Evolutionary conservation across 768 basidiomycete genomes (phyloP), one percentile per base, ranked within the genome.

Genomic region (Trametes meyenii): DNA sequence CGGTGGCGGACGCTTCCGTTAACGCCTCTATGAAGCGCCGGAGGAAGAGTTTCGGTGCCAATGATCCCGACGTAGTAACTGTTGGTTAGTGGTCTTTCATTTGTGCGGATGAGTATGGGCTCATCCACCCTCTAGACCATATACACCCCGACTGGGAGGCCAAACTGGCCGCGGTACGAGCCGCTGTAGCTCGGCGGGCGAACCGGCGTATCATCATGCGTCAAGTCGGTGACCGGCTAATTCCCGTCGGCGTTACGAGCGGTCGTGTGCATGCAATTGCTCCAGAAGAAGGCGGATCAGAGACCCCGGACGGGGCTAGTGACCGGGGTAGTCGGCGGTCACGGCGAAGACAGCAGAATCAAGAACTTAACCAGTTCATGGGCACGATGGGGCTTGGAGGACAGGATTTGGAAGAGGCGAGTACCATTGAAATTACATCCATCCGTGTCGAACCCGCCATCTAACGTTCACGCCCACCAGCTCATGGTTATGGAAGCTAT

Each of bases 401-500:
- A n/a, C 90, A 90, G 73, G 95, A 96, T 76, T 74, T 96, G 57
- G 95, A 96, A 79, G 95, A 96, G 82, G 94, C 94, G 69, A 70
- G 84, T 72, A 46, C 5, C 23, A 3, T 5, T n/a, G 11, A 44
- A 16, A 33, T 53, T 39, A 55, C 42, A 2, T 44, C 12, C 39
- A n/a, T 36, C 13, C 21, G 33, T 12, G 46, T 40, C 40, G 1
- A 49, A n/a, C 17, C 23, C 55, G 33, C 21, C 39, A 33, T 29
- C 44, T 58, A 16, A 16, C 16, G 17, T 40, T 5, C 23, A 44
- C 33, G 46, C 21, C 44, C 66, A 42, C 29, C 64, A 99, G 94
- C 77, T 99, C 45, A 98, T 98, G 96, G 79, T 99, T 56, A 96
- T 96, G 92, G 97, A 98, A 76, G 97, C 97, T 5, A 98, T 99